Evolutionary conservation across 2,329 filamentous ascomycete genomes (phyloP).

Genomic region (Fusarium robinianum): DNA sequence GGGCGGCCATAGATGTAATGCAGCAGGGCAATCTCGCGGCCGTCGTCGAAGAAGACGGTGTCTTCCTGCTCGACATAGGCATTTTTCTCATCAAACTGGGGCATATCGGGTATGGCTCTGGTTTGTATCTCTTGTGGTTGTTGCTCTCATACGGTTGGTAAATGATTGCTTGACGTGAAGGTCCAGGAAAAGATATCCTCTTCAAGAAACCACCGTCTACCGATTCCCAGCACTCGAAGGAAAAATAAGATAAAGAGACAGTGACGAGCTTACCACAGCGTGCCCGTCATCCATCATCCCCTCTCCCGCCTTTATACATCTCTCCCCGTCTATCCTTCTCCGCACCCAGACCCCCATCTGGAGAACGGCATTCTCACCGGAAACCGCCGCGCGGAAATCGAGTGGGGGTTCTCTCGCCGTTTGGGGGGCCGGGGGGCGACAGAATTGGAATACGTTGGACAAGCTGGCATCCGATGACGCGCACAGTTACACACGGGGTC

Average conservation of each 20-base stretch:
- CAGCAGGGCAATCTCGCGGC: constrained; percentile 73
- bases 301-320: neutral
- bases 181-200: too few species aligned
- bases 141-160: too few species aligned
- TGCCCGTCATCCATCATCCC: constrained; percentile 31
- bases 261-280: constrained; percentile 23
- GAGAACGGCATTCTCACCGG: constrained; percentile 24
- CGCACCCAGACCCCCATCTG: constrained; percentile 14
- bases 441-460: constrained; percentile 1
- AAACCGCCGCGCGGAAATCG: constrained; percentile 8
- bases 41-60: constrained; percentile 63
- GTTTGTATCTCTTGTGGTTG: neutral
- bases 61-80: constrained; percentile 50
- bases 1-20: constrained; percentile 68
- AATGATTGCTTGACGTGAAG: too few species aligned
- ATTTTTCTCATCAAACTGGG: constrained; percentile 44
- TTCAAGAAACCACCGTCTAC: too few species aligned
- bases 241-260: constrained; percentile 11
- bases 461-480: constrained; percentile 26
- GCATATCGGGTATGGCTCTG: constrained; percentile 19
- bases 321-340: constrained; percentile 1
- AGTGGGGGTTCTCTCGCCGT: constrained; percentile 22
- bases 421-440: constrained; percentile 5
- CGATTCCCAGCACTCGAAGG: too few species aligned
- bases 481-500: constrained; percentile 20